Percentiles rank a stretch among this genome's conserved stretches.
Conservation (phyloP, 2,329 filamentous ascomycete species). For the Pseudogymnoascus sp. region DNA sequence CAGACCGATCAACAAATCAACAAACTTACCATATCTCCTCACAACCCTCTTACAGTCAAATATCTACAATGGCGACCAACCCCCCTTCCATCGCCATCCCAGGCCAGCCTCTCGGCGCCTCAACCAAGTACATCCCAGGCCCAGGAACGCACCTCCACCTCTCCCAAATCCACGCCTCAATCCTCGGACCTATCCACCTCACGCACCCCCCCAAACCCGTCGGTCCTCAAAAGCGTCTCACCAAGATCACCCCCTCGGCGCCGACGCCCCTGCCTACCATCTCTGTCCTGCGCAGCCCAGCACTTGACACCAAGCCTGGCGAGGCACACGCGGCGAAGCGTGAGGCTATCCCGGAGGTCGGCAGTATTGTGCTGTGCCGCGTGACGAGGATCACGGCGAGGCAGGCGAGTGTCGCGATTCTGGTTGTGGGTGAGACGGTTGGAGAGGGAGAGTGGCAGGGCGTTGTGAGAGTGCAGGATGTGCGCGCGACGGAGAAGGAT, state of each 20-base stretch:
- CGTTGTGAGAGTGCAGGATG: constrained; percentile 79
- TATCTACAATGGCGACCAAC: constrained; percentile 20
- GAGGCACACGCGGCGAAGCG: constrained; percentile 27
- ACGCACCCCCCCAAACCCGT: constrained; percentile 32
- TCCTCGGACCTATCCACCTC: constrained; percentile 63
- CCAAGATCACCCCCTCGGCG: constrained; percentile 43
- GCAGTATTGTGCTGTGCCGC: constrained; percentile 70
- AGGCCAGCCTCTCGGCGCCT: constrained; percentile 68
- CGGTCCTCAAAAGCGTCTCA: constrained; percentile 50
- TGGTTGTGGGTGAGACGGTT: constrained; percentile 67
- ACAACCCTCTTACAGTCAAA: not conserved
- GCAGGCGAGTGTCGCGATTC: constrained; percentile 78
- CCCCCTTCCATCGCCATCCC: constrained; percentile 55
- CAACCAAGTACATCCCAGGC: constrained; percentile 60
- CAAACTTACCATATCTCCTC: constrained; percentile 3
- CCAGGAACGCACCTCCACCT: constrained; percentile 77
- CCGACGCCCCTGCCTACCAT: constrained; percentile 42
- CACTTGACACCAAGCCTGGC: constrained; percentile 21
- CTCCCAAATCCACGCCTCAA: constrained; percentile 68
- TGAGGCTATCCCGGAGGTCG: constrained; percentile 76
- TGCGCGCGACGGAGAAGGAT: constrained; percentile 92
- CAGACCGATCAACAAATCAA: constrained; percentile 4
- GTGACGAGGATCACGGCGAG: constrained; percentile 79
- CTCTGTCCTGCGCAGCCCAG: constrained; percentile 40
- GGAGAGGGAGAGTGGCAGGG: constrained; percentile 77